Conservation (phyloP, 1,284 basidiomycete genomes). For the Thecaphora frezii region DNA sequence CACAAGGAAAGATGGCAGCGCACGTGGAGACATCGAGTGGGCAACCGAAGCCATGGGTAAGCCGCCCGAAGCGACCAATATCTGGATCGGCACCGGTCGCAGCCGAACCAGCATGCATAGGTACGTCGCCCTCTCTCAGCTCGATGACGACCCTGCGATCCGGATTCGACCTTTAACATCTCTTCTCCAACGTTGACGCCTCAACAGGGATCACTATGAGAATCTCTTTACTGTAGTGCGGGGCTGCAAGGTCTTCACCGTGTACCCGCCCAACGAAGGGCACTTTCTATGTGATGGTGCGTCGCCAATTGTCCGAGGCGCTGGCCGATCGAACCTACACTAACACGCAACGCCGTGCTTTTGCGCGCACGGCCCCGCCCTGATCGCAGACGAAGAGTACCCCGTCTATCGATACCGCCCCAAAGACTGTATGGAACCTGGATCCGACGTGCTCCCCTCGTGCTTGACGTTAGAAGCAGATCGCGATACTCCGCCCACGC, state of each 20-base stretch:
- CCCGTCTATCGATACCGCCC: conserved; percentile 10
- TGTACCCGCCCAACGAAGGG: conserved; percentile 40
- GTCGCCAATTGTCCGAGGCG: neutral
- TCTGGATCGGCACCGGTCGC: conserved; percentile 47
- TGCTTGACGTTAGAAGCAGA: neutral
- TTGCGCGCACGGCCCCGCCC: neutral
- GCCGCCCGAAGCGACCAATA: conserved; percentile 46
- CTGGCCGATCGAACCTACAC: too few relatives aligned
- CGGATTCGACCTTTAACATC: too few relatives aligned
- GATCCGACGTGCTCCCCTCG: neutral
- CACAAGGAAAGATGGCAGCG: neutral
- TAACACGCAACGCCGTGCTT: too few relatives aligned
- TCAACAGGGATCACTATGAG: conserved; percentile 50
- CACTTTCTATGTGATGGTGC: conserved; percentile 41
- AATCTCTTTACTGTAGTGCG: conserved; percentile 50
- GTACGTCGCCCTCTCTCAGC: neutral
- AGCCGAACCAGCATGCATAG: conserved; percentile 13
- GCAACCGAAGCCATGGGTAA: conserved; percentile 41
- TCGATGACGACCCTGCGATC: neutral
- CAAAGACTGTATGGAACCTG: too few relatives aligned
- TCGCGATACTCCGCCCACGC: conserved; percentile 14
- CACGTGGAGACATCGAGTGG: conserved; percentile 28
- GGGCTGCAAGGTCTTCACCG: conserved; percentile 49
- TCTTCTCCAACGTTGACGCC: neutral
- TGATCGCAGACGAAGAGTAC: conserved; percentile 14